Evolutionary conservation across 495 filamentous ascomycete genomes (phyloP).

Genomic region (Neurospora sp.): DNA sequence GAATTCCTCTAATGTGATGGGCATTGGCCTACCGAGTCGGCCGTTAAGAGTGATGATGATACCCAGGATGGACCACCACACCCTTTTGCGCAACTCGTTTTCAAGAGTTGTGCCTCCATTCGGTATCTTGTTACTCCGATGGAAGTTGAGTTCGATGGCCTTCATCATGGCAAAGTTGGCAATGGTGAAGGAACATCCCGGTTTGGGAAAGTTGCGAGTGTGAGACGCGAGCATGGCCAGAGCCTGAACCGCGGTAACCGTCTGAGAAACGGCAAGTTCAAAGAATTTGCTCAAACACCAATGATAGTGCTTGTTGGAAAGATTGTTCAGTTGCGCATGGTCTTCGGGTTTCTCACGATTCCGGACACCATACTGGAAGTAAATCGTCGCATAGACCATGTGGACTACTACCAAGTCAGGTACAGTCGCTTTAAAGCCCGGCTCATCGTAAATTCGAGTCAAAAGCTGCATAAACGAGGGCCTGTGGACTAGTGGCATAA

Average conservation of each 20-base stretch:
- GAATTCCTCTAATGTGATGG: constrained; percentile 56
- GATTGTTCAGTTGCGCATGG: constrained; percentile 40
- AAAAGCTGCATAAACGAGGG: constrained; percentile 55
- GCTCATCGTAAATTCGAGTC: constrained; percentile 51
- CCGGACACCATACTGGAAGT: constrained; percentile 58
- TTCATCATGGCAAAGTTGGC: constrained; percentile 48
- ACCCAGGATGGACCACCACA: constrained; percentile 60
- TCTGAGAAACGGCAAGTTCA: constrained; percentile 47
- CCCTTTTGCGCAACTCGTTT: constrained; percentile 64
- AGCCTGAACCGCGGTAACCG: constrained; percentile 57
- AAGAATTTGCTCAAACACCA: constrained; percentile 58
- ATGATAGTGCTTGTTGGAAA: constrained; percentile 66
- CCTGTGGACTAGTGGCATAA: constrained; percentile 60
- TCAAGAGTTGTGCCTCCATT: constrained; percentile 47
- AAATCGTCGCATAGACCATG: constrained; percentile 68
- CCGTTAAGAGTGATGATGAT: constrained; percentile 56
- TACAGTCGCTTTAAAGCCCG: constrained; percentile 44
- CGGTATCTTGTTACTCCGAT: constrained; percentile 53
- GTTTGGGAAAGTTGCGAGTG: constrained; percentile 68
- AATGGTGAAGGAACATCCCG: constrained; percentile 57
- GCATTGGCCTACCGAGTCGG: constrained; percentile 67
- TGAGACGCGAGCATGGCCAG: constrained; percentile 57
- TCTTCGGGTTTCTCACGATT: constrained; percentile 46
- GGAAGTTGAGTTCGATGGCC: constrained; percentile 62
- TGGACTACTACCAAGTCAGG: constrained; percentile 63